Conservation (phyloP, 75 land plant genomes). For the Azolla pinnata region DNA sequence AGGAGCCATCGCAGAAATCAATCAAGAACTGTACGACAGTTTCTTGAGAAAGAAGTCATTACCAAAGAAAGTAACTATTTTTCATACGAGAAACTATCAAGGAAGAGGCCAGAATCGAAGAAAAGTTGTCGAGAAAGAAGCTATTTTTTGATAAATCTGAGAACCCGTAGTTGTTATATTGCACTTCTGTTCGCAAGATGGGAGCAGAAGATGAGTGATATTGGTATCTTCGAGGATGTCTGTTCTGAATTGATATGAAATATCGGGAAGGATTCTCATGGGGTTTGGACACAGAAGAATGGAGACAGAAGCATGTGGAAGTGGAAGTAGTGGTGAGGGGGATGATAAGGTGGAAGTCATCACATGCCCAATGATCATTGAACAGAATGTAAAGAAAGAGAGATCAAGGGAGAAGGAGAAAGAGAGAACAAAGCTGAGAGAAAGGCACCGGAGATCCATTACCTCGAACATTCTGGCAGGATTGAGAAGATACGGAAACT, state of each 20-base stretch:
- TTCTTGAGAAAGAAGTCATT: no score
- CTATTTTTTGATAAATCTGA: no score
- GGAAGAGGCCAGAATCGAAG: no score
- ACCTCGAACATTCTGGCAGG: slow-evolving; percentile 72
- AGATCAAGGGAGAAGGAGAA: slow-evolving; percentile 48
- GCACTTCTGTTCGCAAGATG: no score
- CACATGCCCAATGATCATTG: background rate
- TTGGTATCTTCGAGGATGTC: no score
- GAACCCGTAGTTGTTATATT: no score
- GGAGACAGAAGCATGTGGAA: slow-evolving; percentile 6
- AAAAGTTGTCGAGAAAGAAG: no score
- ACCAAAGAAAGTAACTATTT: no score
- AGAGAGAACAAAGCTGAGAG: slow-evolving; percentile 75
- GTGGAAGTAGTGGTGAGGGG: slow-evolving; percentile 6
- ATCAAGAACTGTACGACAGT: no score
- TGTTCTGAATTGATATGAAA: slow-evolving; percentile 6
- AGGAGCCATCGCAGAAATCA: no score
- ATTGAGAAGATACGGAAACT: slow-evolving; percentile 67
- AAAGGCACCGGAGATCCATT: slow-evolving; percentile 72
- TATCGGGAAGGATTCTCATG: background rate
- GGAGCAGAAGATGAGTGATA: no score
- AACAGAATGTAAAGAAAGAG: slow-evolving; percentile 10
- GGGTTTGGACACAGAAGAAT: slow-evolving; percentile 6
- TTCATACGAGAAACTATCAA: no score
- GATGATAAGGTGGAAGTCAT: slow-evolving; percentile 6